Base-by-base conservation (phyloP, 768 basidiomycete genomes). In the Pleurotus djamor region DNA sequence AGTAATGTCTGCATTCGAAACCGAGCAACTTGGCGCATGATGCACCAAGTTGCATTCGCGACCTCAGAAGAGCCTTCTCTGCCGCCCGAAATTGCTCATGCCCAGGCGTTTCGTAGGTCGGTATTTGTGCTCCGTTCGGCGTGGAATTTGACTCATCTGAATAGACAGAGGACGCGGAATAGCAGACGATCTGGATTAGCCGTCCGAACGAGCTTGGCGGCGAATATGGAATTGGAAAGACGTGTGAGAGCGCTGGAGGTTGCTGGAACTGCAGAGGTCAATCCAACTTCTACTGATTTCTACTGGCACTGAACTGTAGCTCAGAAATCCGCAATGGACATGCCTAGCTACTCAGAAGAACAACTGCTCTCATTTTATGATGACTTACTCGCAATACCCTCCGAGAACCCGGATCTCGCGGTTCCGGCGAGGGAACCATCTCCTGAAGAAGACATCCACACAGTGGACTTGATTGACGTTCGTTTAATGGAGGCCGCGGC, bases 311-410 rank as follows among this genome's bases (percentile, higher is more conserved):
- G 17, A 17, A 17, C n/a, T 51, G 48, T 51, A 37, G 37, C 38
- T 1, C 52, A 80, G 79, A 68, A 69, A 57, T 60, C 69, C 10
- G 67, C 68, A 34, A 54, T 70, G 5, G 75, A 75, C 33, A 60
- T 70, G 1, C 68, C 72, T 7, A 62, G 68, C 3, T 83, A 77
- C 60, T 72, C 74, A 1, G 81, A 83, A 61, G 72, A 75, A 16
- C 78, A 79, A 9, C 66, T 83, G 4, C 44, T 76, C 47, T 57
- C 66, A 1, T 61, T 83, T 47, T 83, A 83, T 60, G 73, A 79
- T 58, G 78, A 81, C 58, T 66, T 82, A 16, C 72, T 81, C 21
- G 72, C 75, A 17, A 67, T 76, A 33, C 71, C 71, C 14, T 49
- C 59, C 3, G 14, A 60, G 14, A 59, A 68, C 48, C 5, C 43